Conservation (phyloP, 331 rosid species). For the Quercus tomentella region DNA sequence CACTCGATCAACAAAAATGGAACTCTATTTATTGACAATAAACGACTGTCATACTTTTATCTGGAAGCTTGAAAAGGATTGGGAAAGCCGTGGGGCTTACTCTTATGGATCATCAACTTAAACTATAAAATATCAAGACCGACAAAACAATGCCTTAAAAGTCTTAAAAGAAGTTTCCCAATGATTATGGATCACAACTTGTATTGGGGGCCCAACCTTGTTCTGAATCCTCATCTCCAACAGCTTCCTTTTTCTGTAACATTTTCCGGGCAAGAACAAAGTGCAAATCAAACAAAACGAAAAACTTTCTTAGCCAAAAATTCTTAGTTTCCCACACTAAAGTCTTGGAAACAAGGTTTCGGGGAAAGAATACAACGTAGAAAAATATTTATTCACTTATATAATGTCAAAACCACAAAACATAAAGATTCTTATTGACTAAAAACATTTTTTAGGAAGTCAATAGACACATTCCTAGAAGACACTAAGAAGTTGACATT, state of each 20-base stretch:
- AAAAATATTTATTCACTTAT: no score
- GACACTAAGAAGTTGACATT: background rate
- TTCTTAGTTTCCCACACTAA: background rate
- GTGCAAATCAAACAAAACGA: background rate
- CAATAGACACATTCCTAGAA: background rate
- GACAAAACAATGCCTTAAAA: no score
- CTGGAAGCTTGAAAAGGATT: no score
- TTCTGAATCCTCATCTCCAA: no score
- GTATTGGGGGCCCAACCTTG: background rate
- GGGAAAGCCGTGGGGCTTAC: no score
- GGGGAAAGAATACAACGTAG: background rate
- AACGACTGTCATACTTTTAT: no score
- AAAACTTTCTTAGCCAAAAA: background rate
- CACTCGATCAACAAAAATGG: no score
- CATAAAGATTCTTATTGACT: background rate
- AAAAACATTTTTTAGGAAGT: background rate
- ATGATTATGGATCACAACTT: background rate
- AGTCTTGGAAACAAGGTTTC: background rate
- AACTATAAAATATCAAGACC: no score
- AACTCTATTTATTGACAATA: no score
- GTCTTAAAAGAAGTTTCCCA: background rate
- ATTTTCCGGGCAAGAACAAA: background rate
- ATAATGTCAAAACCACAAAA: background rate
- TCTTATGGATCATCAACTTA: no score
- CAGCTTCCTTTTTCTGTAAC: background rate